phyloP scores from a whole-genome alignment of 257 asterid genomes.

The Scutellaria baicalensis region DNA sequence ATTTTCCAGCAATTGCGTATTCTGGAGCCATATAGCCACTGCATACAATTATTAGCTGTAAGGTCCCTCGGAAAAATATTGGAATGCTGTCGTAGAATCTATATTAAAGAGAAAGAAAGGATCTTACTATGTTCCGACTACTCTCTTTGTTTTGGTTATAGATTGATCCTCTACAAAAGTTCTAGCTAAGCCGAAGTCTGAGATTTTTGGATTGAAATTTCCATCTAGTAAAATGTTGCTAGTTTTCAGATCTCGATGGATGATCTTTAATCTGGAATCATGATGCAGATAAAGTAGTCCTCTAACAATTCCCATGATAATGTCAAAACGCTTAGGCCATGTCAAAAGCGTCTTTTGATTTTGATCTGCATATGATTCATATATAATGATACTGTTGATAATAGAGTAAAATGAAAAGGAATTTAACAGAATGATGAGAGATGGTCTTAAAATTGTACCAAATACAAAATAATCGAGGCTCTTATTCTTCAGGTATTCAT shows the following conservation, averaged over 20 bases:
- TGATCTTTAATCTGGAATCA: not conserved
- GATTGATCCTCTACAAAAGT: not conserved
- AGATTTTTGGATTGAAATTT: not conserved
- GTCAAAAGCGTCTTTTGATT: not conserved
- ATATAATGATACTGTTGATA: not conserved
- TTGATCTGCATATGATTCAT: constrained; percentile 1
- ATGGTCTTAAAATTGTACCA: constrained; percentile 2
- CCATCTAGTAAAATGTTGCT: not conserved
- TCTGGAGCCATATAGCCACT: too few species aligned
- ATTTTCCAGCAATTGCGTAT: not conserved
- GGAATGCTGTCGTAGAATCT: too few species aligned
- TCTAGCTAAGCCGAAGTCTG: not conserved
- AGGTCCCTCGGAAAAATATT: too few species aligned
- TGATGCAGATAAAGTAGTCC: constrained; percentile 25
- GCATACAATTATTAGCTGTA: too few species aligned
- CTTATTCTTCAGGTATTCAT: constrained; percentile 32
- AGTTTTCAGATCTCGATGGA: not conserved
- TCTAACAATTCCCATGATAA: constrained; percentile 17
- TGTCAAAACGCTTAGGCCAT: constrained; percentile 24
- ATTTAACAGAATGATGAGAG: not conserved
- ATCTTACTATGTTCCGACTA: not conserved
- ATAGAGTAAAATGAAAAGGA: not conserved
- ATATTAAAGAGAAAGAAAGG: too few species aligned
- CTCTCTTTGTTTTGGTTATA: not conserved
- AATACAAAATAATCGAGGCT: constrained; percentile 35